These are phyloP conservation scores for Atkinsonella hypoxylon DNA, from an alignment of 2,329 filamentous ascomycete species.

Conservation along the genomic window DNA sequence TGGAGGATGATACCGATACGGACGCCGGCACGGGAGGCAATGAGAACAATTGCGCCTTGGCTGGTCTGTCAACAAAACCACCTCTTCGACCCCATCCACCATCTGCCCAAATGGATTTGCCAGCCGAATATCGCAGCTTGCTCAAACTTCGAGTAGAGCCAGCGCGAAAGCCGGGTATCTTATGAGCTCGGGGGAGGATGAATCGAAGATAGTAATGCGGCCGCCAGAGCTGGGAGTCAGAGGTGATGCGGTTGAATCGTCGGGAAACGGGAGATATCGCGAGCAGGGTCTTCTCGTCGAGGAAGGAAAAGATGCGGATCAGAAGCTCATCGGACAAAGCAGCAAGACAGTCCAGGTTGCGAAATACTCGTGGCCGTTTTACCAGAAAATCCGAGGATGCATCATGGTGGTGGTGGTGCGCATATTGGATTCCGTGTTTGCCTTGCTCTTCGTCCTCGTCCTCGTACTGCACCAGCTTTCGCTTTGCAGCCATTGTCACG, in stretches of 20 bases:
- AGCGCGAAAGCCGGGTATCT: slow-evolving; percentile 53
- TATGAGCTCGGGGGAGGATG: slow-evolving; percentile 66
- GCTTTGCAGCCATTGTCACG: slow-evolving; percentile 15
- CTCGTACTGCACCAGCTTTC: slow-evolving; percentile 10
- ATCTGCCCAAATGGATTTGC: slow-evolving; percentile 32
- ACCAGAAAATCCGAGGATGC: not conserved
- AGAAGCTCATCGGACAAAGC: slow-evolving; percentile 77
- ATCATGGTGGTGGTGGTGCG: not conserved
- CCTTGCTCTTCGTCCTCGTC: not conserved
- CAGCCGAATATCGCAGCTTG: slow-evolving; percentile 33
- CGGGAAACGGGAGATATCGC: slow-evolving; percentile 54
- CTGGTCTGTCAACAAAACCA: slow-evolving; percentile 12
- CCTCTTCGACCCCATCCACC: slow-evolving; percentile 26
- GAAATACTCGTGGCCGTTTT: slow-evolving; percentile 2
- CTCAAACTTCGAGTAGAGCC: slow-evolving; percentile 16
- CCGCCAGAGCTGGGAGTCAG: slow-evolving; percentile 86
- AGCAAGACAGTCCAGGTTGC: slow-evolving; percentile 50
- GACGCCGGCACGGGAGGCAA: not conserved
- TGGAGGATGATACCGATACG: not conserved
- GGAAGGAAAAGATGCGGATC: slow-evolving; percentile 67
- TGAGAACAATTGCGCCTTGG: not conserved
- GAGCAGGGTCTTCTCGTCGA: slow-evolving; percentile 59
- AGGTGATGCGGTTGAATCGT: slow-evolving; percentile 59
- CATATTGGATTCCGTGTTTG: not conserved
- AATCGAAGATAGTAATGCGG: slow-evolving; percentile 78